Evolutionary conservation across 805 yeast species (phyloP).

Genomic region (Komagataella pseudopastoris): DNA sequence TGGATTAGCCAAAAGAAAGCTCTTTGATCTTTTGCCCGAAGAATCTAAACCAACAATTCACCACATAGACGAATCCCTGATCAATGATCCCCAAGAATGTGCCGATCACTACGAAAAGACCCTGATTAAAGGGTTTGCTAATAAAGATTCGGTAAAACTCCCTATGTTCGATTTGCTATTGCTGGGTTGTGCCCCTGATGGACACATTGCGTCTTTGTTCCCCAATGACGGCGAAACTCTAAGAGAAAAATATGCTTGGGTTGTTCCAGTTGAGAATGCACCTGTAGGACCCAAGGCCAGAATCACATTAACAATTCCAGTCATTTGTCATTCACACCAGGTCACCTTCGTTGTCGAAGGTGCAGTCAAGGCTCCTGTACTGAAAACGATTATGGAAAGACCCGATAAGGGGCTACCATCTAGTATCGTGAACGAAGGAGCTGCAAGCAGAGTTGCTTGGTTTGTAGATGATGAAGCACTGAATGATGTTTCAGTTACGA

Average conservation of each 20-base stretch:
- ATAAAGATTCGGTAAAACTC: conserved; percentile 87
- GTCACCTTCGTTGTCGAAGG: conserved; percentile 96
- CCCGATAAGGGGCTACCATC: conserved; percentile 96
- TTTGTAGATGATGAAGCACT: conserved; percentile 92
- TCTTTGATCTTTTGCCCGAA: conserved; percentile 57
- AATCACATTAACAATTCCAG: conserved; percentile 87
- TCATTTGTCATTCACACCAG: conserved; percentile 83
- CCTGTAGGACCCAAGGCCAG: conserved; percentile 81
- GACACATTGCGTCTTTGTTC: conserved; percentile 93
- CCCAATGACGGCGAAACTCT: conserved; percentile 74
- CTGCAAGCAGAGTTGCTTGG: conserved; percentile 97
- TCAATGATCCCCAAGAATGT: conserved; percentile 78
- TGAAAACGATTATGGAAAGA: conserved; percentile 86
- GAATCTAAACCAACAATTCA: conserved; percentile 53
- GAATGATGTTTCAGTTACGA: conserved; percentile 61
- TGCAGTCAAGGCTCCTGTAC: conserved; percentile 83
- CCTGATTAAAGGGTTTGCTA: conserved; percentile 82
- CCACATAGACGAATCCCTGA: conserved; percentile 68
- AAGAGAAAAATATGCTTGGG: conserved; percentile 90
- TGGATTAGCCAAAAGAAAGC: conserved; percentile 75
- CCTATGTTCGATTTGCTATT: conserved; percentile 89
- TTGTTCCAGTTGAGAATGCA: conserved; percentile 82
- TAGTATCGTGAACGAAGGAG: conserved; percentile 84
- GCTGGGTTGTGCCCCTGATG: conserved; percentile 97
- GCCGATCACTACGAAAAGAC: conserved; percentile 88